Evolutionary conservation across 768 basidiomycete species (phyloP).

Genomic region (Crucibulum laeve): DNA sequence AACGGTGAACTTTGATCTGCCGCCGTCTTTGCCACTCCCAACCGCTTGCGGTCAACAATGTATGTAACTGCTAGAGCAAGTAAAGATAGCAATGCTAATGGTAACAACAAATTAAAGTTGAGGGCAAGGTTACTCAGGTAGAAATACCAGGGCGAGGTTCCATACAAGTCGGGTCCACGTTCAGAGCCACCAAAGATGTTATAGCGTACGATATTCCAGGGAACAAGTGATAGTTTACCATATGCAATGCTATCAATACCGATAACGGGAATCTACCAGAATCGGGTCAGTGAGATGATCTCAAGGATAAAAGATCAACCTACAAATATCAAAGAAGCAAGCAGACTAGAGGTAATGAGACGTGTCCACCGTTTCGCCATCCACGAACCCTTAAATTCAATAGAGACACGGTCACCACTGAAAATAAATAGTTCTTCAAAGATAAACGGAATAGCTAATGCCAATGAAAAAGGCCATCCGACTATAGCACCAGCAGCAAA

Average conservation of each 20-base stretch:
- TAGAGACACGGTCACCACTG: conserved; percentile 60
- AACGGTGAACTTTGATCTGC: conserved; percentile 74
- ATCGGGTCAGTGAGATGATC: not conserved
- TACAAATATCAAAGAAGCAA: conserved; percentile 63
- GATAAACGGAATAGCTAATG: conserved; percentile 84
- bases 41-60: conserved; percentile 69
- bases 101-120: conserved; percentile 88
- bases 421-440: conserved; percentile 84
- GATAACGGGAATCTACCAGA: conserved; percentile 72
- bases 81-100: conserved; percentile 76
- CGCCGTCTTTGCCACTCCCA: conserved; percentile 48
- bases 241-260: conserved; percentile 85
- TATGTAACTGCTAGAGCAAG: conserved; percentile 77
- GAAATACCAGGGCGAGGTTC: conserved; percentile 82
- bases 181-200: conserved; percentile 82
- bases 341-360: conserved; percentile 46
- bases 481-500: conserved; percentile 84
- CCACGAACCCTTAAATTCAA: conserved; percentile 47
- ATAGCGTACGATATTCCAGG: conserved; percentile 92
- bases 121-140: conserved; percentile 87
- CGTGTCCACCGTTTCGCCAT: conserved; percentile 55
- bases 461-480: conserved; percentile 96
- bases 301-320: conserved; percentile 13
- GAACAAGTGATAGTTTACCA: conserved; percentile 70
- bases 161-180: conserved; percentile 90